These are phyloP conservation scores for Eimeria acervulina DNA, from an alignment of 169 alveolate genomes.

Conservation along the genomic window DNA sequence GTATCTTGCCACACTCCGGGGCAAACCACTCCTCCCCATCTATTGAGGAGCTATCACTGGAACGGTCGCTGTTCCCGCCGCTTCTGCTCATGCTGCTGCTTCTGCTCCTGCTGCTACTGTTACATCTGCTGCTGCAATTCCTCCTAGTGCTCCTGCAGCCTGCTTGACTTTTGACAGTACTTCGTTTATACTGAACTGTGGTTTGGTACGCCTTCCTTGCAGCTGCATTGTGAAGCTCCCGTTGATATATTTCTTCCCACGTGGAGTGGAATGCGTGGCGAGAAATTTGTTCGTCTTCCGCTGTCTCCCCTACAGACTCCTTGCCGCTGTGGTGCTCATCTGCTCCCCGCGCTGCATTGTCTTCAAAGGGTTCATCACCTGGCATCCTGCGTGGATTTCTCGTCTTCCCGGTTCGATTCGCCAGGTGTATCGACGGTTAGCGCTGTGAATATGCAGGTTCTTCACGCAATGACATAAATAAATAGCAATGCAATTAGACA, in stretches of 20 bases:
- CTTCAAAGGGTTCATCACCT: neutral
- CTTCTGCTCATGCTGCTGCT: constrained; percentile 14
- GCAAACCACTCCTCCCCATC: constrained; percentile 82
- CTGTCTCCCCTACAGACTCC: neutral
- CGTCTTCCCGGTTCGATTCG: neutral
- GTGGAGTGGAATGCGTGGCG: constrained; percentile 67
- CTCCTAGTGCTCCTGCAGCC: neutral
- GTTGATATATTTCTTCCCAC: constrained; percentile 60
- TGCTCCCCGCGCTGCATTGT: neutral
- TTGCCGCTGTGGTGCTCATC: neutral
- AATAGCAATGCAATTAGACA: neutral
- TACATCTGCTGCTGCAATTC: neutral
- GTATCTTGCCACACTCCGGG: constrained; percentile 73
- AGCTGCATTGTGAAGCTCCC: constrained; percentile 9
- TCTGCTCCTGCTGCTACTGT: neutral
- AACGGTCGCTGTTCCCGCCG: constrained; percentile 29
- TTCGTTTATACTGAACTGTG: neutral
- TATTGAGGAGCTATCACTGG: constrained; percentile 35
- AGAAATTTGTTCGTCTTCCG: neutral
- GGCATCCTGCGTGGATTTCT: neutral
- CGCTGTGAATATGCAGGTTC: neutral
- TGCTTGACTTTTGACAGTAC: neutral
- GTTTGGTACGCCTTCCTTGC: constrained; percentile 23
- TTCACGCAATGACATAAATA: neutral
- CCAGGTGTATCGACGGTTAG: neutral